A percentile compares a stretch with the other conserved stretches of the same genome.
These are phyloP conservation scores for Pyrenula massariospora DNA, from an alignment of 495 filamentous ascomycete genomes.

Conservation along the genomic window DNA sequence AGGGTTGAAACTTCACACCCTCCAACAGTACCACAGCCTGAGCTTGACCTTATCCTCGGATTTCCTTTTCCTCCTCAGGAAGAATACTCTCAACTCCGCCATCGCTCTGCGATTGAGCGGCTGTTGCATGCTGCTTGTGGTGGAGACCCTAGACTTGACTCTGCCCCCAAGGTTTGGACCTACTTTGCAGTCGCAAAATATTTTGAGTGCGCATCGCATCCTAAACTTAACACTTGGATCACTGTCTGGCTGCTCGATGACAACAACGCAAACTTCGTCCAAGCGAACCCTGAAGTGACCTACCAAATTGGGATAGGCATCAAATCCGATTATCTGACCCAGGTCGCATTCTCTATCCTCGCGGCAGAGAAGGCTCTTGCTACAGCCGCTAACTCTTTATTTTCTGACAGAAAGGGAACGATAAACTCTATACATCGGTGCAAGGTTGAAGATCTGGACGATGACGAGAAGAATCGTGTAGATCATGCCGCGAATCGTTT, in stretches of 20 bases:
- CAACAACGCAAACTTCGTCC: conserved; percentile 31
- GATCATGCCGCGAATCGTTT: conserved; percentile 40
- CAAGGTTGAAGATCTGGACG: conserved; percentile 23
- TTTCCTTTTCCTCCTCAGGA: conserved; percentile 12
- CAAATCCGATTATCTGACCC: conserved; percentile 23
- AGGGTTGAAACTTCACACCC: conserved; percentile 12
- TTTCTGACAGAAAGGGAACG: neutral
- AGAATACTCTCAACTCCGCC: conserved; percentile 50
- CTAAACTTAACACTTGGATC: conserved; percentile 23
- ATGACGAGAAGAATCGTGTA: conserved; percentile 32
- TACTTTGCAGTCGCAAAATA: conserved; percentile 47
- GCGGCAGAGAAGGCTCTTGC: conserved; percentile 35
- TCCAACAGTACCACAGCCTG: conserved; percentile 6
- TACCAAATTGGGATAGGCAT: conserved; percentile 33
- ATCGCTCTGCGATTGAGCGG: conserved; percentile 47
- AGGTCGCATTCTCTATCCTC: conserved; percentile 33
- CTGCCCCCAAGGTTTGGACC: conserved; percentile 53
- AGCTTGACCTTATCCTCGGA: neutral
- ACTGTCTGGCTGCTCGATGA: conserved; percentile 33
- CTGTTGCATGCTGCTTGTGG: conserved; percentile 42
- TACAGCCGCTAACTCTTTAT: neutral
- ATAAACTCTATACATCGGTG: conserved; percentile 16
- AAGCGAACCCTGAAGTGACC: conserved; percentile 32
- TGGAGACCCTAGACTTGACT: conserved; percentile 40
- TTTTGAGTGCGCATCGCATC: conserved; percentile 33